Evolutionary conservation across 2,329 filamentous ascomycete species (phyloP).

Genomic region (Ophiostoma piceae): DNA sequence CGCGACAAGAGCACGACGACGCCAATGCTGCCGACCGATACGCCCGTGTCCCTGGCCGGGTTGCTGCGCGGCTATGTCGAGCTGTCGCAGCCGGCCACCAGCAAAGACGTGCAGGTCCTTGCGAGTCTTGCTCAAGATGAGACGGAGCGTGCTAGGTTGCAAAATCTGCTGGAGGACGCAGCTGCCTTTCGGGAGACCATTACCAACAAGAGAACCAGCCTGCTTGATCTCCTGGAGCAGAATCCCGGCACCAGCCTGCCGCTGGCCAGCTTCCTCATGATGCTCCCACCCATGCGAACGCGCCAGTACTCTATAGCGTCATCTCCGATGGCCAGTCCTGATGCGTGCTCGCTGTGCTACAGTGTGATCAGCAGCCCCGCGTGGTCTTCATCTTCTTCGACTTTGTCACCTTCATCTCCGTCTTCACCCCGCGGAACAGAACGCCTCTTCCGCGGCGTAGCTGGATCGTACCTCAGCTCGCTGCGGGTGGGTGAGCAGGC

Average conservation of each 20-base stretch:
- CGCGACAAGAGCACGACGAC: conserved; percentile 34
- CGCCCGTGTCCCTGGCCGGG: conserved; percentile 55
- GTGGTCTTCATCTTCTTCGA: conserved; percentile 33
- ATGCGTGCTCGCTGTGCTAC: conserved; percentile 60
- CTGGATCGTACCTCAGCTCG: conserved; percentile 53
- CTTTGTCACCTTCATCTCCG: neutral
- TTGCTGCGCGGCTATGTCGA: conserved; percentile 68
- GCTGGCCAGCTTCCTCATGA: conserved; percentile 54
- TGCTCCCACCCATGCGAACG: conserved; percentile 57
- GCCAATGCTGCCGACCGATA: conserved; percentile 50
- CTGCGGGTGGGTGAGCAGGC: conserved; percentile 47
- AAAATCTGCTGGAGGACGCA: conserved; percentile 40
- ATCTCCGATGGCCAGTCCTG: conserved; percentile 52
- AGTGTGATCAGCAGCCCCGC: conserved; percentile 57
- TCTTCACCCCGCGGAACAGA: neutral
- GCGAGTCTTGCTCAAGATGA: conserved; percentile 31
- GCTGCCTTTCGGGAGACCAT: conserved; percentile 45
- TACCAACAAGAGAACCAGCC: conserved; percentile 51
- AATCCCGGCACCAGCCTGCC: conserved; percentile 50
- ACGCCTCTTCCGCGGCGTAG: conserved; percentile 49
- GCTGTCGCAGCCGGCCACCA: conserved; percentile 65
- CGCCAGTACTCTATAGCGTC: conserved; percentile 63
- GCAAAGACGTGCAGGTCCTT: conserved; percentile 42
- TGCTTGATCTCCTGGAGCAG: conserved; percentile 58
- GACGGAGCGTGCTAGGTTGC: conserved; percentile 23